phyloP scores from a whole-genome alignment of 2,329 filamentous ascomycete species.

The Amphichorda felina region DNA sequence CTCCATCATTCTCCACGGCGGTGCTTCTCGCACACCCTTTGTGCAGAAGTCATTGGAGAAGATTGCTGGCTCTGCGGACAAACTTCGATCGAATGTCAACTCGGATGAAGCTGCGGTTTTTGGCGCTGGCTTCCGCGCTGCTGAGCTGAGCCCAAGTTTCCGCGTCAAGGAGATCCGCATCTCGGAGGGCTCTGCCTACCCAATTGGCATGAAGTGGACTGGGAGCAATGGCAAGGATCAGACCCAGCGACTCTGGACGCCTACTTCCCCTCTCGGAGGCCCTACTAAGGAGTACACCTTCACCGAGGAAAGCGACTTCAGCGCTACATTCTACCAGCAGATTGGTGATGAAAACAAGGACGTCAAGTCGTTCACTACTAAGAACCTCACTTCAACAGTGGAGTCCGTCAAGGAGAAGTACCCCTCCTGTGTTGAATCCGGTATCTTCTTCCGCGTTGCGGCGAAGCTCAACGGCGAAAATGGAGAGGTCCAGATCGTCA shows the following conservation, averaged over 20 bases:
- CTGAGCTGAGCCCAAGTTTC: conserved; percentile 87
- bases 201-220: conserved; percentile 64
- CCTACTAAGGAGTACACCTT: conserved; percentile 77
- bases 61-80: conserved; percentile 57
- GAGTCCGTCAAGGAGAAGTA: conserved; percentile 66
- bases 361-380: conserved; percentile 57
- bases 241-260: conserved; percentile 73
- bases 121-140: conserved; percentile 88
- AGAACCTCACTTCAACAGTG: conserved; percentile 80
- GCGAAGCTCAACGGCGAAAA: conserved; percentile 61
- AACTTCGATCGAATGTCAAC: conserved; percentile 89
- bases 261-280: conserved; percentile 62
- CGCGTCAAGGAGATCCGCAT: conserved; percentile 92
- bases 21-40: conserved; percentile 81
- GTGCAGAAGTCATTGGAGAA: conserved; percentile 83
- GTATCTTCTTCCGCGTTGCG: conserved; percentile 70
- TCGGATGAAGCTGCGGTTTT: conserved; percentile 94
- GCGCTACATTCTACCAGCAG: conserved; percentile 68
- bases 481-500: conserved; percentile 68
- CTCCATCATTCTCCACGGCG: conserved; percentile 88
- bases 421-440: conserved; percentile 57
- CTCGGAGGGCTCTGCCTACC: conserved; percentile 64
- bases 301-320: conserved; percentile 72
- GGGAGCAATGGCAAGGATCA: conserved; percentile 54
- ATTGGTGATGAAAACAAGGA: conserved; percentile 46